Evolutionary conservation across 192 early-diverging fungal genomes (phyloP), one percentile per base, ranked within the genome.

Genomic region (Kickxella alabastrina): DNA sequence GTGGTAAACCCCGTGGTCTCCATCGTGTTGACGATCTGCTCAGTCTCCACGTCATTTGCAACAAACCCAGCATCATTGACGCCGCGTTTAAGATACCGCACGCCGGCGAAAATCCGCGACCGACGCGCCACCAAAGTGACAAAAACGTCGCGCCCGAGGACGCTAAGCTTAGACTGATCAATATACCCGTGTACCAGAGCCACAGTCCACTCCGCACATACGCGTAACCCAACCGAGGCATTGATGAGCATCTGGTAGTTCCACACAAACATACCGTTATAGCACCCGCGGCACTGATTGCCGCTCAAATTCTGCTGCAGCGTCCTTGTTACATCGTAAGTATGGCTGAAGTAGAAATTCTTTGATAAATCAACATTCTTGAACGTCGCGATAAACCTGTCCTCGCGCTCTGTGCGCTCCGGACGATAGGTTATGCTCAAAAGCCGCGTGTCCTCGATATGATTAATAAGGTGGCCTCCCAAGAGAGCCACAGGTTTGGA

Each of bases 1-100:
- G 91, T 90, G 54, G 83, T 82, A 43, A 98, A 94, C 9, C 89
- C 91, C 1, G 93, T 97, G 6, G 91, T 85, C 17, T 85, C 84
- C 76, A 91, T 87, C 47, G 95, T 93, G 19, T 86, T 75, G 0
- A 97, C 94, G 54, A 99, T 97, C 66, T 99, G 96, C 68, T 99
- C 96, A 1, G 93, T 93, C 72, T 99, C 96, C 1, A 99, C 94
- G 51, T 99, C 96, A 63, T 99, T 99, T 9, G 96, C 96, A 10
- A 99, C 96, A 66, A 88, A 95, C 6, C 96, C 96, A 64, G 90
- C 78, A 43, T 93, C 89, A 63, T 97, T 96, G 21, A 87, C 89
- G 12, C 96, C 96, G 44, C 96, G 84, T 50, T 97, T 97, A 50
- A 96, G 75, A 52, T 94, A 99, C 43, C 96, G 82, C 24, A 92